Evolutionary conservation across 208 protist species (phyloP), one percentile per base, ranked within the genome.

Genomic region (Crithidia mellificae): DNA sequence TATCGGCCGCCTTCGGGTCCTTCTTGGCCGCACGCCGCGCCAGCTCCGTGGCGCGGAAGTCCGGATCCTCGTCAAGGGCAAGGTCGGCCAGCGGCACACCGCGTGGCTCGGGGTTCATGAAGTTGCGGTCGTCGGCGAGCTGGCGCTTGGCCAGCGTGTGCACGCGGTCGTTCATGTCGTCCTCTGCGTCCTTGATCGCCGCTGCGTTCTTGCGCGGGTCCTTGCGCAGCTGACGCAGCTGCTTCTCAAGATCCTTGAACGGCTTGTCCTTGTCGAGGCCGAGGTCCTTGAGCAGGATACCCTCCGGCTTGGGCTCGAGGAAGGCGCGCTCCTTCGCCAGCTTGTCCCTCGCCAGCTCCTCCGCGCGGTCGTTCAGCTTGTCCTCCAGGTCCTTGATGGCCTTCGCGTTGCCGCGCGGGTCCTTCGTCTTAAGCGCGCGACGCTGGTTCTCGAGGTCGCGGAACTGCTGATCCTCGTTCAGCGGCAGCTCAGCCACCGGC

Each of bases 241-340:
- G 74, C 58, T 57, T 53, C 63, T 91, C 84, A 77, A 95, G 83
- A 19, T 67, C 73, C 47, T 77, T 72, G 59, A 95, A 95, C 32
- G 83, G 71, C 20, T 59, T 51, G 59, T 95, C 90, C 24, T 82
- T 72, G 59, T 91, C 84, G 59, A 93, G 71, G 19, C 75, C 54
- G 52, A 93, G 55, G 30, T 88, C 72, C 32, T 83, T 68, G n/a
- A 91, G 51, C 25, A 85, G 84, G 46, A 94, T 70, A 27, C 89
- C 89, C 61, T 91, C 77, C 34, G 90, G 84, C 55, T 87, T 73
- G 27, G 55, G 68, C 38, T 92, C 82, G n/a, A 95, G 80, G 74
- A 83, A 95, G 47, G 71, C 69, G 65, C 89, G 81, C 30, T 94
- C 89, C 71, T 79, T 80, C 70, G 71, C 68, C 24, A 92, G 58